These are phyloP conservation scores for Phialophora expanda DNA, from an alignment of 2,329 filamentous ascomycete genomes.

Conservation along the genomic window DNA sequence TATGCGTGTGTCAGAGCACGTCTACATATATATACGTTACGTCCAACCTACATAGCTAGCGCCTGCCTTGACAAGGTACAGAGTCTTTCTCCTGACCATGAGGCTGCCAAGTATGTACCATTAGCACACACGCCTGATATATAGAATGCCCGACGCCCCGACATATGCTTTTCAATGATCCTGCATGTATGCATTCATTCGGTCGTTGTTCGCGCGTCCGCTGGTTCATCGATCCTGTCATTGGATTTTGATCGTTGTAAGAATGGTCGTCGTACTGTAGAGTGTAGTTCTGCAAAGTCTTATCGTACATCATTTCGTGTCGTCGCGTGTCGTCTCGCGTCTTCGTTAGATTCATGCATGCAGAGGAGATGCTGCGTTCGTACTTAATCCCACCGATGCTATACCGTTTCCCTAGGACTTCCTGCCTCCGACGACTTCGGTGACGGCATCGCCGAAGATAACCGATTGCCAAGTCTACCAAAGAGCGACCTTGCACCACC, in stretches of 20 bases:
- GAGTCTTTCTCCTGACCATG: too few relatives aligned
- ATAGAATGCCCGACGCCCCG: not conserved
- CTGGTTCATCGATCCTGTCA: not conserved
- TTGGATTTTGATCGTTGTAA: not conserved
- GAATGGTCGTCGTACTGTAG: not conserved
- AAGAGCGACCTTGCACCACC: slow-evolving; percentile 21
- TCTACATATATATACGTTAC: too few relatives aligned
- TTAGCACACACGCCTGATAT: not conserved
- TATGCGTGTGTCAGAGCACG: too few relatives aligned
- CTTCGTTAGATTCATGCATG: not conserved
- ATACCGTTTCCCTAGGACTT: slow-evolving; percentile 26
- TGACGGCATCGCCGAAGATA: slow-evolving; percentile 21
- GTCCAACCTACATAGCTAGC: too few relatives aligned
- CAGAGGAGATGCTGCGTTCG: not conserved
- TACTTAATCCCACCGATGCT: not conserved
- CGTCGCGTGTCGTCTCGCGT: not conserved
- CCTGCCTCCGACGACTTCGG: slow-evolving; percentile 18
- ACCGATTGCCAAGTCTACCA: slow-evolving; percentile 22
- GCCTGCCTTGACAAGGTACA: too few relatives aligned
- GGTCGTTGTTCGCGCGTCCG: not conserved
- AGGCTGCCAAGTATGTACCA: not conserved
- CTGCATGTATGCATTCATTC: not conserved
- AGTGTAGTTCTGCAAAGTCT: not conserved
- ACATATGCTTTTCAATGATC: not conserved
- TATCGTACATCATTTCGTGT: not conserved